phyloP scores from a whole-genome alignment of 352 stramenopile genomes.

The Phytophthora brassicae region DNA sequence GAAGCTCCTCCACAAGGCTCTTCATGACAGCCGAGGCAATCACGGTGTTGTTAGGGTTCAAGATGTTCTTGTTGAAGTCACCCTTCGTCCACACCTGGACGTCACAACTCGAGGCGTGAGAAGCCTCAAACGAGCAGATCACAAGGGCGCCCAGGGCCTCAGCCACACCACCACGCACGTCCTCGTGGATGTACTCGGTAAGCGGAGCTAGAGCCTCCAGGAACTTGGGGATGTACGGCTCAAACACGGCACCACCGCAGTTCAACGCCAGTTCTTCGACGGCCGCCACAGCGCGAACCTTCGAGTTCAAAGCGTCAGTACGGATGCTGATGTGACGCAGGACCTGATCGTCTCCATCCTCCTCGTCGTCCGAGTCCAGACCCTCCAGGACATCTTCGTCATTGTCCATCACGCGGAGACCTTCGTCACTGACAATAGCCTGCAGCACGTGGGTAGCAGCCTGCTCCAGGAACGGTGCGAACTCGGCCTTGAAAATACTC shows the following conservation, averaged over 20 bases:
- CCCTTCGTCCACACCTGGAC: slow-evolving; percentile 84
- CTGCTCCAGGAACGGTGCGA: slow-evolving; percentile 91
- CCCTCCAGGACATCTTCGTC: slow-evolving; percentile 73
- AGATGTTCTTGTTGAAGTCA: slow-evolving; percentile 76
- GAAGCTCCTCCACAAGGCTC: slow-evolving; percentile 71
- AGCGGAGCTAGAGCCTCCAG: slow-evolving; percentile 76
- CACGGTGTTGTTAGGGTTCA: slow-evolving; percentile 76
- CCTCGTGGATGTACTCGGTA: slow-evolving; percentile 88
- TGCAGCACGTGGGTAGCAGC: slow-evolving; percentile 68
- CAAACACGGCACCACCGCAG: slow-evolving; percentile 69
- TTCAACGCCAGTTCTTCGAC: slow-evolving; percentile 87
- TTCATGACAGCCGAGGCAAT: slow-evolving; percentile 82
- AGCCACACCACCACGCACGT: slow-evolving; percentile 77
- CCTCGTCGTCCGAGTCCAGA: slow-evolving; percentile 80
- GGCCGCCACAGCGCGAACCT: slow-evolving; percentile 77
- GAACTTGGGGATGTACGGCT: slow-evolving; percentile 85
- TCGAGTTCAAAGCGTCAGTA: slow-evolving; percentile 84
- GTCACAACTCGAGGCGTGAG: slow-evolving; percentile 78
- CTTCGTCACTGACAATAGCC: slow-evolving; percentile 79
- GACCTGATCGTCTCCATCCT: slow-evolving; percentile 69
- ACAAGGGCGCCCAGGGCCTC: slow-evolving; percentile 80
- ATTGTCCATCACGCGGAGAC: slow-evolving; percentile 69
- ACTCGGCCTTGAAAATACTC: slow-evolving; percentile 98
- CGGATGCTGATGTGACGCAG: slow-evolving; percentile 86
- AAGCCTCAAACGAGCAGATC: slow-evolving; percentile 84